Evolutionary conservation across 2,329 filamentous ascomycete species (phyloP).

Genomic region (Ambrosiella cleistominuta): DNA sequence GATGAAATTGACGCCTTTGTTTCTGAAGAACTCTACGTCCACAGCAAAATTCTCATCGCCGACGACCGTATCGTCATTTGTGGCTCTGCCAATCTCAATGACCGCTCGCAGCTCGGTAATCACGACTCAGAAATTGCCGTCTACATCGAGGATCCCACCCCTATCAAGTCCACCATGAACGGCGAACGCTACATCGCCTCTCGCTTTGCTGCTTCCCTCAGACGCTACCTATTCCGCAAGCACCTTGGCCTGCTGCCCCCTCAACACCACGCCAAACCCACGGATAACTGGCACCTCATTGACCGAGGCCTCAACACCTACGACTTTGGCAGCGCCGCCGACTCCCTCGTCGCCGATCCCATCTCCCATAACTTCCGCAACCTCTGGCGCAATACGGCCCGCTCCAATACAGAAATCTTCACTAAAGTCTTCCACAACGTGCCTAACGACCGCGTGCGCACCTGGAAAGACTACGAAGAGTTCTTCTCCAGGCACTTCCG

Average conservation of each 20-base stretch:
- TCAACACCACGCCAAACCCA: conserved; percentile 48
- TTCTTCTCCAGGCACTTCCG: conserved; percentile 55
- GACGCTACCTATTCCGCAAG: conserved; percentile 76
- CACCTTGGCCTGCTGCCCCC: conserved; percentile 70
- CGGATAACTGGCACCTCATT: conserved; percentile 63
- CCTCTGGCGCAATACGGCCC: conserved; percentile 58
- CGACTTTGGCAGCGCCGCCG: conserved; percentile 50
- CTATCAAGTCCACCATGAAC: conserved; percentile 55
- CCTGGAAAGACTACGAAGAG: conserved; percentile 55
- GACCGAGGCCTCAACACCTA: conserved; percentile 53
- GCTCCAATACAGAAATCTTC: conserved; percentile 65
- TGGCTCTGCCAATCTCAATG: conserved; percentile 45
- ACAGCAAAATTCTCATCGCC: conserved; percentile 58
- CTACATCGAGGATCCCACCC: conserved; percentile 60
- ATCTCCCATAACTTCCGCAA: conserved; percentile 48
- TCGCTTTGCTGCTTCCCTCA: conserved; percentile 61
- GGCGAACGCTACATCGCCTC: conserved; percentile 54
- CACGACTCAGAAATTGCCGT: conserved; percentile 87
- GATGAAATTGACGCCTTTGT: conserved; percentile 44
- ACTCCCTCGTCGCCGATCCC: conserved; percentile 57
- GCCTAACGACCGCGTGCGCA: conserved; percentile 48
- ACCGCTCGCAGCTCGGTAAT: conserved; percentile 57
- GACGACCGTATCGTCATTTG: conserved; percentile 72
- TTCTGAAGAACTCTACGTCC: conserved; percentile 44
- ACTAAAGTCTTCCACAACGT: conserved; percentile 66